phyloP scores from a whole-genome alignment of 257 asterid genomes.

The Salvia miltiorrhiza region DNA sequence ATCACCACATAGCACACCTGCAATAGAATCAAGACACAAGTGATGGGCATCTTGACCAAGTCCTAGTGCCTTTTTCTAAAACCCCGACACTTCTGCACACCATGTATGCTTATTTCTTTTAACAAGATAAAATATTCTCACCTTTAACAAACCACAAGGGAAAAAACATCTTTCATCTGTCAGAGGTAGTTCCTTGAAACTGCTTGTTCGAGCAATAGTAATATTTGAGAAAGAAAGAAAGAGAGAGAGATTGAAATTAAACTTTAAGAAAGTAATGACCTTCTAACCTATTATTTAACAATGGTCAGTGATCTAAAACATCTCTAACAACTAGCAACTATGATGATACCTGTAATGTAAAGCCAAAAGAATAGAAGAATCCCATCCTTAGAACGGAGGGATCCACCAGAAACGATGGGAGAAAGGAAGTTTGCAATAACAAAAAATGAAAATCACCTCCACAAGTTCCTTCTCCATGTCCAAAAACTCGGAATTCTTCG shows the following conservation, averaged over 20 bases:
- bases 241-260: conserved; percentile 34
- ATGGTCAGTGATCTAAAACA: not conserved
- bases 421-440: not conserved
- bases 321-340: conserved; percentile 1
- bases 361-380: not conserved
- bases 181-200: conserved; percentile 53
- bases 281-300: conserved; percentile 12
- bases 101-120: conserved; percentile 34
- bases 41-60: conserved; percentile 77
- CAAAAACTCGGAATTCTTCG: conserved; percentile 71
- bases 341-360: not conserved
- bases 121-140: conserved; percentile 54
- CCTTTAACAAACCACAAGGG: conserved; percentile 54
- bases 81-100: conserved; percentile 48
- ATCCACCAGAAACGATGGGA: not conserved
- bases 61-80: conserved; percentile 40
- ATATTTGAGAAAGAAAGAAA: conserved; percentile 35
- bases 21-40: conserved; percentile 83
- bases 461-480: conserved; percentile 97
- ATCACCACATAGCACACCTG: conserved; percentile 90
- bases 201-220: conserved; percentile 58
- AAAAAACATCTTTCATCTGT: conserved; percentile 51
- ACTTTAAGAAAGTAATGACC: conserved; percentile 15
- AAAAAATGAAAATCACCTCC: conserved; percentile 58
- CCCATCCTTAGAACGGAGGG: not conserved